phyloP scores from a whole-genome alignment of 768 basidiomycete genomes.

The Stropharia rugosoannulata region DNA sequence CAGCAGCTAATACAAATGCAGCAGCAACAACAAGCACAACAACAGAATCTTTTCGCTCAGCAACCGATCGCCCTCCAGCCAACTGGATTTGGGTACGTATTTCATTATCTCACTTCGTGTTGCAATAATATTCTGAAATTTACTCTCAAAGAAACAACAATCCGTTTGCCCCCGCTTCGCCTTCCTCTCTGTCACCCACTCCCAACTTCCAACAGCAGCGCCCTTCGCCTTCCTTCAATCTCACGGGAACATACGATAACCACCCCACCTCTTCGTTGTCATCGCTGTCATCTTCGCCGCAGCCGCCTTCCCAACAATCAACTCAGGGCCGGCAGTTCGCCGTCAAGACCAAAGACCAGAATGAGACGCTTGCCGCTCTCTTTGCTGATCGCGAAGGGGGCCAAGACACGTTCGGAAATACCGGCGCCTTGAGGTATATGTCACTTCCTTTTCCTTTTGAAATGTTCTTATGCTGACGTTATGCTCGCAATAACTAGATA shows the following conservation, averaged over 20 bases:
- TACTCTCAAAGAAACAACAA: constrained; percentile 80
- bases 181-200: constrained; percentile 25
- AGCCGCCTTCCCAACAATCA: constrained; percentile 29
- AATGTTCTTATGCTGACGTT: too few species aligned
- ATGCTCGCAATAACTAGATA: constrained; percentile 35
- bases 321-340: constrained; percentile 31
- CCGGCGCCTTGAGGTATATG: constrained; percentile 64
- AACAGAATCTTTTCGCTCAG: constrained; percentile 46
- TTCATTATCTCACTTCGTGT: neutral
- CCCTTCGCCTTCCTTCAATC: constrained; percentile 60
- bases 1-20: constrained; percentile 44
- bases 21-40: constrained; percentile 52
- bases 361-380: constrained; percentile 79
- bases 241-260: constrained; percentile 66
- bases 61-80: constrained; percentile 54
- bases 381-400: constrained; percentile 92
- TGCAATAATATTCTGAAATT: constrained; percentile 15
- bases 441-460: too few species aligned
- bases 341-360: constrained; percentile 48
- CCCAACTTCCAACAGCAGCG: constrained; percentile 16
- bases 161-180: constrained; percentile 73
- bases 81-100: constrained; percentile 72
- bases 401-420: constrained; percentile 93
- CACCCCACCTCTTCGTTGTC: constrained; percentile 46
- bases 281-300: constrained; percentile 40